phyloP scores from a whole-genome alignment of 169 alveolate genomes.

The Theileria orientalis region DNA sequence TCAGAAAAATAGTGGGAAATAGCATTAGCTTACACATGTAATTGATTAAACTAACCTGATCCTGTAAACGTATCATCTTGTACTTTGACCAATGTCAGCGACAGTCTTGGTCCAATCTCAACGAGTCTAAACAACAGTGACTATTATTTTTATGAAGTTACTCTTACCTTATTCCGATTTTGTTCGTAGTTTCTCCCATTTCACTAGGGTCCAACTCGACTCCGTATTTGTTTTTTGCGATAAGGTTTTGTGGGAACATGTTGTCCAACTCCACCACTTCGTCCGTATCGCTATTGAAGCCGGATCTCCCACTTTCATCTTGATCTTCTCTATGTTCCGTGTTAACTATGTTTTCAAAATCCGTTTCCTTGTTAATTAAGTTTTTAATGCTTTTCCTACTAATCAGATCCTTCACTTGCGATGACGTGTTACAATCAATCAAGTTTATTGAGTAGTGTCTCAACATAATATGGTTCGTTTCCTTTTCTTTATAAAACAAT shows the following conservation, averaged over 20 bases:
- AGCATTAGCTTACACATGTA: too few species aligned
- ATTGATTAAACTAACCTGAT: not conserved
- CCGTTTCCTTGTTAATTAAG: constrained; percentile 24
- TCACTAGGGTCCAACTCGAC: constrained; percentile 28
- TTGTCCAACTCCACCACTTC: constrained; percentile 48
- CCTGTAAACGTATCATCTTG: constrained; percentile 72
- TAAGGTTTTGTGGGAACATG: constrained; percentile 21
- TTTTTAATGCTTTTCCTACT: constrained; percentile 41
- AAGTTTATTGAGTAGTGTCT: constrained; percentile 54
- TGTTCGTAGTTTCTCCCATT: not conserved
- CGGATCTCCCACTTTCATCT: not conserved
- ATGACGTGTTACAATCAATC: constrained; percentile 59
- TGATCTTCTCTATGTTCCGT: not conserved
- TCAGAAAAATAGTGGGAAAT: too few species aligned
- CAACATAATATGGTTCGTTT: constrained; percentile 23
- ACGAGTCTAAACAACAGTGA: constrained; percentile 48
- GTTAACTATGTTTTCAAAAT: constrained; percentile 24
- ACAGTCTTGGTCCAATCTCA: constrained; percentile 72
- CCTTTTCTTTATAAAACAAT: constrained; percentile 41
- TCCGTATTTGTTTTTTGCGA: constrained; percentile 47
- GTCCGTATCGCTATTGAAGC: constrained; percentile 17
- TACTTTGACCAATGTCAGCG: constrained; percentile 59
- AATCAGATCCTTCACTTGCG: constrained; percentile 53
- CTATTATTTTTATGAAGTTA: not conserved
- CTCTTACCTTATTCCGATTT: constrained; percentile 45